Evolutionary conservation across 2,329 filamentous ascomycete genomes (phyloP).

Genomic region (Blastomyces percursus): DNA sequence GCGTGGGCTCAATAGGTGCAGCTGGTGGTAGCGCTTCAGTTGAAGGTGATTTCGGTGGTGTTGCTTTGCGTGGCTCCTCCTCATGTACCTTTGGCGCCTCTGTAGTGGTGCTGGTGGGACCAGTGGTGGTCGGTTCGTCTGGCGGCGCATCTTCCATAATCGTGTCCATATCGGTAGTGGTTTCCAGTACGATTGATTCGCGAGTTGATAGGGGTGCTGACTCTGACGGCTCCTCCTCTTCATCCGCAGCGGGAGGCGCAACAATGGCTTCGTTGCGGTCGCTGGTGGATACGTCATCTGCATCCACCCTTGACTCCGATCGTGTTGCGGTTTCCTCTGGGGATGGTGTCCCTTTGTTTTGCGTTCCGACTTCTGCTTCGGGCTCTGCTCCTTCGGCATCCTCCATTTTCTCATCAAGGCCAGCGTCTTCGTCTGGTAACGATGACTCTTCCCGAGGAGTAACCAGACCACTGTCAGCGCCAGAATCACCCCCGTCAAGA

Average conservation of each 20-base stretch:
- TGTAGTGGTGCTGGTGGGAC: conserved; percentile 11
- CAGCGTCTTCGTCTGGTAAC: conserved; percentile 35
- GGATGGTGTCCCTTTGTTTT: conserved; percentile 23
- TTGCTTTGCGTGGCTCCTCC: conserved; percentile 5
- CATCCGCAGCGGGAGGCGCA: conserved; percentile 17
- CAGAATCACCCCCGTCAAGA: conserved; percentile 44
- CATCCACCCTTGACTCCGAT: conserved; percentile 16
- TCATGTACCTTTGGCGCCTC: conserved; percentile 16
- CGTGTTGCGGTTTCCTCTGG: conserved; percentile 21
- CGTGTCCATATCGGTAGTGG: conserved; percentile 21
- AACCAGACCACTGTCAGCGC: conserved; percentile 41
- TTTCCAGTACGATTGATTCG: conserved; percentile 22
- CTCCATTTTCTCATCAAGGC: conserved; percentile 32
- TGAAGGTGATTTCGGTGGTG: conserved; percentile 18
- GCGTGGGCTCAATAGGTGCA: conserved; percentile 7
- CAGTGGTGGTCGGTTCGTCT: conserved; percentile 15
- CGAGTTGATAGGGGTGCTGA: conserved; percentile 24
- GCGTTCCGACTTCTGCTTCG: conserved; percentile 17
- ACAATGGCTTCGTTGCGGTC: conserved; percentile 24
- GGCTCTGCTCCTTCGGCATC: conserved; percentile 25
- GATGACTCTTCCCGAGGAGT: conserved; percentile 37
- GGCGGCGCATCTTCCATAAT: conserved; percentile 30
- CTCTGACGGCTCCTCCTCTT: conserved; percentile 22
- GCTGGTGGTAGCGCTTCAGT: conserved; percentile 9
- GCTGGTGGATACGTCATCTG: conserved; percentile 23